Percentiles rank a stretch among this genome's conserved stretches.
Evolutionary conservation across 305 asterid genomes (phyloP).

Genomic region (Salvia sclarea): DNA sequence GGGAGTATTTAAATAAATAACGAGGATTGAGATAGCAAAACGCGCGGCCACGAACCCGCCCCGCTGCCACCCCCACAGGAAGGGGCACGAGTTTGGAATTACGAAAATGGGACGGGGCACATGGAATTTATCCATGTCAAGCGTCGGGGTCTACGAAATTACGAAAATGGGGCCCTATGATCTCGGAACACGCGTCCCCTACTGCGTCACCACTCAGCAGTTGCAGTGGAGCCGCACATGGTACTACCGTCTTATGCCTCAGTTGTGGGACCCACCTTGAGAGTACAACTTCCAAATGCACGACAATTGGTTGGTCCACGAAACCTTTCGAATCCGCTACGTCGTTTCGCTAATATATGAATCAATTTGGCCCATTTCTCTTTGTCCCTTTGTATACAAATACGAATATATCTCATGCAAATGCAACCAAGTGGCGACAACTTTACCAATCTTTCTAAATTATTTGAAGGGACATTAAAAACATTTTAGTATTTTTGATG

Average conservation of each 20-base stretch:
- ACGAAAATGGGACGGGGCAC: too few relatives aligned
- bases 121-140: background rate
- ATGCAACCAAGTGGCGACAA: slow-evolving; percentile 25
- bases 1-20: too few relatives aligned
- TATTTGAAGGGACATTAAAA: background rate
- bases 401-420: too few relatives aligned
- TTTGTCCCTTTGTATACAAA: slow-evolving; percentile 10
- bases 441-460: slow-evolving; percentile 2
- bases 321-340: slow-evolving; percentile 10
- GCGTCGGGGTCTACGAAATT: background rate
- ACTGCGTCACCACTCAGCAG: background rate
- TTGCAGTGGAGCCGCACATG: slow-evolving; percentile 21
- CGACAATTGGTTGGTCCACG: slow-evolving; percentile 32
- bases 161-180: background rate
- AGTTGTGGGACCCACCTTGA: slow-evolving; percentile 13
- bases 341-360: background rate
- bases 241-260: slow-evolving; percentile 31
- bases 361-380: background rate
- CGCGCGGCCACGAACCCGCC: too few relatives aligned
- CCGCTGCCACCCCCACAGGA: too few relatives aligned
- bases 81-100: too few relatives aligned
- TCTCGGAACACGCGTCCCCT: background rate
- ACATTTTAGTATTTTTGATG: background rate
- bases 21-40: too few relatives aligned
- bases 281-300: slow-evolving; percentile 22